Conservation (phyloP, 1,139 yeast genomes). For the Debaryomyces udenii region DNA sequence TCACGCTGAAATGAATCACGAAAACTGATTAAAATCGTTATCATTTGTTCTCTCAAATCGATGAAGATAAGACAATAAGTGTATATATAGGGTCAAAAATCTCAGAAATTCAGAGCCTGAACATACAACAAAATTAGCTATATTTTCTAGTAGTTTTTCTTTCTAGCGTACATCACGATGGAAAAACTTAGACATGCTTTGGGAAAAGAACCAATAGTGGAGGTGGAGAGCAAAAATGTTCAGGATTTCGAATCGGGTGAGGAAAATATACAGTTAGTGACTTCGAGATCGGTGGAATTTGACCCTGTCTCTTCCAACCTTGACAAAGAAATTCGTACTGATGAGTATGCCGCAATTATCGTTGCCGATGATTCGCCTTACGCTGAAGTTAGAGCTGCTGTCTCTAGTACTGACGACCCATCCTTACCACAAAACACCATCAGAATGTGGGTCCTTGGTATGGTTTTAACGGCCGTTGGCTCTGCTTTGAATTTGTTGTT, state of each 20-base stretch:
- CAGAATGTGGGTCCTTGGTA: conserved; percentile 56
- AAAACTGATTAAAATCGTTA: too few species aligned
- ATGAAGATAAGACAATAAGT: not conserved
- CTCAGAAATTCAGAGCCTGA: not conserved
- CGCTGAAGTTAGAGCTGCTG: conserved; percentile 64
- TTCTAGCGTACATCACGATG: not conserved
- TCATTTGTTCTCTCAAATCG: too few species aligned
- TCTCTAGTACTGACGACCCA: conserved; percentile 58
- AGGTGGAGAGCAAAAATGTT: not conserved
- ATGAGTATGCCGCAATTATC: conserved; percentile 45
- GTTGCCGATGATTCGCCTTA: conserved; percentile 62
- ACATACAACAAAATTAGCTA: too few species aligned
- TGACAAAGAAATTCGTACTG: conserved; percentile 30
- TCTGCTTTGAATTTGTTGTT: conserved; percentile 63
- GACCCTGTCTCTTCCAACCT: conserved; percentile 39
- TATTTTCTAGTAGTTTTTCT: too few species aligned
- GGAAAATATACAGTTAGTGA: not conserved
- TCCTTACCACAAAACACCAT: conserved; percentile 55
- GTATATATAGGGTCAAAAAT: not conserved
- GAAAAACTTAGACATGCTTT: not conserved
- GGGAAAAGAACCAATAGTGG: not conserved
- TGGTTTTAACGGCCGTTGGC: conserved; percentile 56
- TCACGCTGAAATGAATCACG: not conserved
- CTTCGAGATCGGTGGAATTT: conserved; percentile 37
- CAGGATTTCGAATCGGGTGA: conserved; percentile 1